These are phyloP conservation scores for Botryotinia globosa DNA, from an alignment of 2,329 filamentous ascomycete species.

Conservation along the genomic window DNA sequence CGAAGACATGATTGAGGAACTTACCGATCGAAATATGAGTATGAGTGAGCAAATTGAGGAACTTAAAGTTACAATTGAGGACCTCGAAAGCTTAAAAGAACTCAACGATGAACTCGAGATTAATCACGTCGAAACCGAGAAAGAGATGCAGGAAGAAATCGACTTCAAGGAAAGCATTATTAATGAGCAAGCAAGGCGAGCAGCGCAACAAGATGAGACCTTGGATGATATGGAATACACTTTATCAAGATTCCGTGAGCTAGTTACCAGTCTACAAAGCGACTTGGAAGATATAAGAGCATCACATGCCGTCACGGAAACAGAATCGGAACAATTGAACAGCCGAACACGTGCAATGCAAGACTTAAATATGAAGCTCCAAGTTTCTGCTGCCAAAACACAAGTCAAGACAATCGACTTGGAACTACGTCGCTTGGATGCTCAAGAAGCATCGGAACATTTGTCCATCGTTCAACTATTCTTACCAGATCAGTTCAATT, in stretches of 20 bases:
- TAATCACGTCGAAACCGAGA: constrained; percentile 89
- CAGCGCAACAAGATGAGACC: constrained; percentile 71
- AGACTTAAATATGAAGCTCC: constrained; percentile 92
- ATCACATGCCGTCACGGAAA: constrained; percentile 87
- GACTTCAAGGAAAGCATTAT: constrained; percentile 84
- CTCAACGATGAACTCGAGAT: constrained; percentile 92
- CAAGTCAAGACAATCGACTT: constrained; percentile 93
- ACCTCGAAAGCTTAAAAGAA: constrained; percentile 85
- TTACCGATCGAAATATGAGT: constrained; percentile 82
- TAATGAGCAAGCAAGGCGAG: constrained; percentile 72
- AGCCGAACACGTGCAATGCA: constrained; percentile 90
- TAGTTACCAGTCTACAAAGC: constrained; percentile 79
- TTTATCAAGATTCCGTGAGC: constrained; percentile 79
- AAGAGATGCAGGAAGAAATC: constrained; percentile 90
- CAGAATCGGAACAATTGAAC: constrained; percentile 86
- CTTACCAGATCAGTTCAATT: constrained; percentile 77
- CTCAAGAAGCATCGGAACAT: constrained; percentile 84
- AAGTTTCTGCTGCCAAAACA: constrained; percentile 83
- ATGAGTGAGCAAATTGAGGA: constrained; percentile 82
- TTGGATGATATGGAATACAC: constrained; percentile 90
- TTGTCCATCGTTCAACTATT: constrained; percentile 86
- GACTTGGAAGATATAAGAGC: constrained; percentile 91
- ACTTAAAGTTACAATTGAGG: constrained; percentile 76
- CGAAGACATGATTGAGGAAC: constrained; percentile 90
- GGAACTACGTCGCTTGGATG: constrained; percentile 81